phyloP scores from a whole-genome alignment of 352 stramenopile genomes.

The Phytophthora aleatoria region DNA sequence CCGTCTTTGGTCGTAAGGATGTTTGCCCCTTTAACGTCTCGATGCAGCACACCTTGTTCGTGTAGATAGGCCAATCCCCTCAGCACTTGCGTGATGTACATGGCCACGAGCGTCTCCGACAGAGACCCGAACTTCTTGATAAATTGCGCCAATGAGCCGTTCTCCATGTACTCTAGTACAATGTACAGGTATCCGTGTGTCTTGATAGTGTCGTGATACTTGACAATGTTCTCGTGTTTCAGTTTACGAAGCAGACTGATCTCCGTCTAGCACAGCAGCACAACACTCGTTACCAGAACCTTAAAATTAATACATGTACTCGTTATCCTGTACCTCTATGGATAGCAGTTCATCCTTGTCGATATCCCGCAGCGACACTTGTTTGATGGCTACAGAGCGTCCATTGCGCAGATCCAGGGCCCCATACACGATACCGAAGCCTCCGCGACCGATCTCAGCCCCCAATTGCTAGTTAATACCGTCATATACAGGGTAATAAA shows the following conservation, averaged over 20 bases:
- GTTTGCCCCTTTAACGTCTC: conserved; percentile 94
- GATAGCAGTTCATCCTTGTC: conserved; percentile 83
- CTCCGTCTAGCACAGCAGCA: conserved; percentile 63
- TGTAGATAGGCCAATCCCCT: conserved; percentile 91
- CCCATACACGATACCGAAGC: conserved; percentile 91
- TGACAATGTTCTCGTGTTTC: conserved; percentile 95
- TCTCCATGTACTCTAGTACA: conserved; percentile 94
- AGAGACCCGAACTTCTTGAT: conserved; percentile 94
- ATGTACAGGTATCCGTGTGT: conserved; percentile 84
- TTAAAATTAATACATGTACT: conserved; percentile 4
- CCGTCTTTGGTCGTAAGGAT: conserved; percentile 93
- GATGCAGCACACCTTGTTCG: conserved; percentile 91
- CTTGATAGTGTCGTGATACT: conserved; percentile 95
- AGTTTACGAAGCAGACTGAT: conserved; percentile 93
- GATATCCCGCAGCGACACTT: conserved; percentile 84
- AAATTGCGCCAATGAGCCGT: conserved; percentile 91
- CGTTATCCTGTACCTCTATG: conserved; percentile 60
- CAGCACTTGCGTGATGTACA: conserved; percentile 94
- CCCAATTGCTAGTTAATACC: conserved; percentile 79
- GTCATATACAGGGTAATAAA: conserved; percentile 15
- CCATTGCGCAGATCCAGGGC: conserved; percentile 85
- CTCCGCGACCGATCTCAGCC: conserved; percentile 90
- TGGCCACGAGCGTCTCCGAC: conserved; percentile 90
- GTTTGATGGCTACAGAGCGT: conserved; percentile 87
- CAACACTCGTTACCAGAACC: not conserved